Percentiles rank a stretch among this genome's conserved stretches.
These are phyloP conservation scores for Ascoidea rubescens DNA, from an alignment of 805 yeast species.

Conservation along the genomic window DNA sequence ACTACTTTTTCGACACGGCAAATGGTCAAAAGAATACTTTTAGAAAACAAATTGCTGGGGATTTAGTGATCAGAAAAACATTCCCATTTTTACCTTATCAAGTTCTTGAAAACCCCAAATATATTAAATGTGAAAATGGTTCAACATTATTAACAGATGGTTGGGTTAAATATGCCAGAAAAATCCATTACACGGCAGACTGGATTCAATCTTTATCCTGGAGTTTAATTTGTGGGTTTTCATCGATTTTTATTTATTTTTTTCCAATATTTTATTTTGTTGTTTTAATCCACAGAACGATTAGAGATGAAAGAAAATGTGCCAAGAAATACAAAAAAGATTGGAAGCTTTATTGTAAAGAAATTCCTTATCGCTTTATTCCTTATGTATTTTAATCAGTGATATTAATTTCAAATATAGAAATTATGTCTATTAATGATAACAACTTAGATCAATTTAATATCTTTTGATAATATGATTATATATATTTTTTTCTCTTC, in stretches of 20 bases:
- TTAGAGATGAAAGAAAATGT: conserved; percentile 80
- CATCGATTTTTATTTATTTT: conserved; percentile 89
- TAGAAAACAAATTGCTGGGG: conserved; percentile 76
- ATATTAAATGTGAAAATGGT: conserved; percentile 76
- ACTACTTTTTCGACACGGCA: conserved; percentile 88
- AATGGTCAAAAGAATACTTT: conserved; percentile 93
- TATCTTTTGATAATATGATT: too few relatives aligned
- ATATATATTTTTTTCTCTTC: too few relatives aligned
- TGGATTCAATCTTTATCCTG: conserved; percentile 78
- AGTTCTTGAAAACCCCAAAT: conserved; percentile 69
- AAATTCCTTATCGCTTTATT: conserved; percentile 84
- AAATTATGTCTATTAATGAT: too few relatives aligned
- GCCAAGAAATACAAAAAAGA: conserved; percentile 82
- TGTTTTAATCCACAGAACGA: conserved; percentile 79
- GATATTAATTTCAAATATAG: too few relatives aligned
- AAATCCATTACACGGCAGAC: conserved; percentile 91
- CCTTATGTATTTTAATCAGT: conserved; percentile 55
- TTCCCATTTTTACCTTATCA: conserved; percentile 91
- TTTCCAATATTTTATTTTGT: conserved; percentile 83
- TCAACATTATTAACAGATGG: conserved; percentile 81
- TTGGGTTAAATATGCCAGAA: conserved; percentile 89
- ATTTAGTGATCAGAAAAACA: conserved; percentile 58
- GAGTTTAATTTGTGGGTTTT: conserved; percentile 85
- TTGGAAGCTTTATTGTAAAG: conserved; percentile 76
- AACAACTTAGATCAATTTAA: too few relatives aligned